Percentiles rank a stretch among this genome's conserved stretches.
Evolutionary conservation across 1,139 yeast genomes (phyloP).

Genomic region (Blastobotrys raffinosifermentans): DNA sequence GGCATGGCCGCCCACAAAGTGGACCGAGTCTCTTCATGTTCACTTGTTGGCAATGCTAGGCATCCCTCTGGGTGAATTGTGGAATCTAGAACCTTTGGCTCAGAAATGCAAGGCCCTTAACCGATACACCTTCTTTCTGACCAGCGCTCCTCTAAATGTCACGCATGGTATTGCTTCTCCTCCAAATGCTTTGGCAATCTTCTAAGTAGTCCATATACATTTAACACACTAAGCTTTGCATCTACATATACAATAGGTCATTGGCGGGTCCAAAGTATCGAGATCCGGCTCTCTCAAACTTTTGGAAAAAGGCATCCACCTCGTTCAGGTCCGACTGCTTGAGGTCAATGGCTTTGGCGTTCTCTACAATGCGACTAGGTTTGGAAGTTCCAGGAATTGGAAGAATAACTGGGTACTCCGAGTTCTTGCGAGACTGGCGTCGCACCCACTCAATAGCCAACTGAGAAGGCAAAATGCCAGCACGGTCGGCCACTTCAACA

Average conservation of each 20-base stretch:
- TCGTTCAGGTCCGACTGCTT: constrained; percentile 48
- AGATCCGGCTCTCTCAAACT: constrained; percentile 42
- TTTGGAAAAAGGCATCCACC: constrained; percentile 37
- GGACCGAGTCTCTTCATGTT: constrained; percentile 14
- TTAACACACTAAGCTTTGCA: too few species aligned
- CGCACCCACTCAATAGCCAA: constrained; percentile 70
- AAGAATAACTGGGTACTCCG: constrained; percentile 46
- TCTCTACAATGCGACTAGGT: constrained; percentile 51
- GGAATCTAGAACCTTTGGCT: constrained; percentile 25
- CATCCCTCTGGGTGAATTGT: constrained; percentile 19
- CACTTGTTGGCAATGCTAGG: constrained; percentile 19
- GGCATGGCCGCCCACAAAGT: constrained; percentile 19
- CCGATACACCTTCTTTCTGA: constrained; percentile 27
- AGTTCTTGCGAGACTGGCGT: constrained; percentile 33
- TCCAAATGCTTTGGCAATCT: constrained; percentile 31
- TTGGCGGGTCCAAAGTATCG: constrained; percentile 37
- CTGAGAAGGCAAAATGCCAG: constrained; percentile 53
- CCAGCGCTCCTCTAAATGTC: constrained; percentile 28
- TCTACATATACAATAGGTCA: background rate
- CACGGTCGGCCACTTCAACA: constrained; percentile 39
- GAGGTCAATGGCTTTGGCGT: constrained; percentile 44
- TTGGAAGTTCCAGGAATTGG: constrained; percentile 79
- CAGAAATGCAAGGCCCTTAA: constrained; percentile 19
- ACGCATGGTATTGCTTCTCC: constrained; percentile 30
- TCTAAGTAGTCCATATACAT: too few species aligned